Evolutionary conservation across 1,139 yeast species (phyloP), one percentile per base, ranked within the genome.

Genomic region (Zygosaccharomyces pseudobailii): DNA sequence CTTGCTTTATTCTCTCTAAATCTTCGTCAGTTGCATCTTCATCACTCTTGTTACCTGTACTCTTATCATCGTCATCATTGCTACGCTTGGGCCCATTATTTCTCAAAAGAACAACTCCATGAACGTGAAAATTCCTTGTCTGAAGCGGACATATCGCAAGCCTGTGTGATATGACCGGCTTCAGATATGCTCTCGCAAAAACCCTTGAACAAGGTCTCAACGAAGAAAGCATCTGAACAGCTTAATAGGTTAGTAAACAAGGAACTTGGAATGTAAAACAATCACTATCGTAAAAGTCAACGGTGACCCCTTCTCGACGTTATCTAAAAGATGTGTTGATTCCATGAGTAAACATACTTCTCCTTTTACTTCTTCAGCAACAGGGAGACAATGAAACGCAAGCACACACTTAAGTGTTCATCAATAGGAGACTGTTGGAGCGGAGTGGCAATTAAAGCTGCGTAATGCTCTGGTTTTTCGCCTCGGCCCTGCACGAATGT

Each of bases 11-110:
- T n/a, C 42, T 41, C 4, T 55, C 57, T 6, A 61, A 36, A 37
- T 58, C 65, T 17, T 50, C 55, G 42, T 57, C 62, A 6, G 47
- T 49, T 2, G 57, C 50, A 27, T 56, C 59, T 10, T 35, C 43
- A 17, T 33, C 13, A 4, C 31, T 45, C 5, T 45, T 35, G 5
- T 40, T 9, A n/a, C 40, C 41, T 23, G 32, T 33, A 13, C 41
- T 30, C 27, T 28, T 28, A n/a, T 27, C 21, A 10, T 21, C 36
- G n/a, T 39, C 36, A 13, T 43, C 25, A 17, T 19, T 28, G 19
- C 30, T 44, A 17, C 24, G 27, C 30, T 30, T 43, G 7, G 35
- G 30, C 13, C 37, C 42, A 37, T 46, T 47, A 20, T 43, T 43
- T 30, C 42, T 45, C 31, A 47, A 42, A 10, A 42, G 36, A 19